Base-by-base conservation (phyloP, 2,329 filamentous ascomycete species). In the Graphilbum fragrans region DNA sequence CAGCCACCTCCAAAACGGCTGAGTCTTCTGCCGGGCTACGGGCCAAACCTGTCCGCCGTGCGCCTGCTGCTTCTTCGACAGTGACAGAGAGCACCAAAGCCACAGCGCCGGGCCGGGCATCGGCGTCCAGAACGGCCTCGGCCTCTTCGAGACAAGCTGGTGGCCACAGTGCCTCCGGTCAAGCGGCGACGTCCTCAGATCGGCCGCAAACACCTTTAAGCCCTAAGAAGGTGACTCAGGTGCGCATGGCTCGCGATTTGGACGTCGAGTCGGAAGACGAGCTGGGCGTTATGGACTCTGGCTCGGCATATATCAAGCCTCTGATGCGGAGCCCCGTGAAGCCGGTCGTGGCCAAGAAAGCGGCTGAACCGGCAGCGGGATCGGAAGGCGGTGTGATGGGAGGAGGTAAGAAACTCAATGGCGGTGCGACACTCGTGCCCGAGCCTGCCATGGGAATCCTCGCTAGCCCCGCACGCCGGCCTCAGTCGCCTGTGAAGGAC, bases 201-300 rank as follows among this genome's bases (percentile, higher is more conserved):
- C 54, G 52, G 48, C 47, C 45, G 42, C 25, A 54, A 48, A 66
- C 65, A 42, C 74, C 76, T 27, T 61, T 80, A 41, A 79, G 74
- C 59, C 75, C 74, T 60, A 79, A 73, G 64, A 81, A 80, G 65
- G 67, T 74, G 49, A 74, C 72, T 33, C 72, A 78, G 59, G 62
- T 79, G 49, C 47, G 62, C 66, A 38, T 49, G 63, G 45, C 63
- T 53, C 52, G 58, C 45, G 50, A 53, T 16, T 58, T 59, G 48
- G 70, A 72, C 39, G 52, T 54, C 22, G 62, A 64, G 23, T 77
- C 74, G 14, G 75, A 80, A 39, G 75, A 80, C 52, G 74, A 80
- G 54, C 66, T 80, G 29, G 69, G 69, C 22, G 65, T 62, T 10
- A 63, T 60, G 34, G 69, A 72, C 45, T 65, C 6, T 12, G 19